Percentiles rank a stretch among this genome's conserved stretches.
phyloP scores from a whole-genome alignment of 2,329 filamentous ascomycete genomes.

The Hymenoscyphus fructigenus region DNA sequence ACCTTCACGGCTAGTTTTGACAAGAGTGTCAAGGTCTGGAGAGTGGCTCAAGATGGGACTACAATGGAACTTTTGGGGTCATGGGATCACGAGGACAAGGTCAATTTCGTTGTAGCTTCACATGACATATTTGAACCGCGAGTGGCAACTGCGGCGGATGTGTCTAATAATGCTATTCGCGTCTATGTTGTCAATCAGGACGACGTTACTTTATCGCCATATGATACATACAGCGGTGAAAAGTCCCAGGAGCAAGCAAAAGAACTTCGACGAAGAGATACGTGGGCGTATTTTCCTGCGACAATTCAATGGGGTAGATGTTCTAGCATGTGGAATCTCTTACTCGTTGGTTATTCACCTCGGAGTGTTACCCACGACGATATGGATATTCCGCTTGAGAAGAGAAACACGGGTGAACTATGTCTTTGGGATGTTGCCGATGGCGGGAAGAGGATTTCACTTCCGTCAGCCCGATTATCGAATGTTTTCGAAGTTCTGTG shows the following conservation, averaged over 20 bases:
- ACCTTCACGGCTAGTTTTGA: slow-evolving; percentile 64
- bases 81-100: slow-evolving; percentile 57
- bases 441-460: slow-evolving; percentile 41
- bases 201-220: slow-evolving; percentile 37
- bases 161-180: slow-evolving; percentile 52
- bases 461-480: slow-evolving; percentile 52
- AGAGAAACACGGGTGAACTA: slow-evolving; percentile 57
- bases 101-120: slow-evolving; percentile 62
- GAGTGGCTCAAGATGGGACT: slow-evolving; percentile 40
- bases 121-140: slow-evolving; percentile 38
- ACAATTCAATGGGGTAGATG: slow-evolving; percentile 61
- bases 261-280: slow-evolving; percentile 31
- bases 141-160: slow-evolving; percentile 61
- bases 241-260: slow-evolving; percentile 26
- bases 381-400: slow-evolving; percentile 55
- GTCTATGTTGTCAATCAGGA: slow-evolving; percentile 50
- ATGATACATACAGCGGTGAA: slow-evolving; percentile 32
- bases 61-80: slow-evolving; percentile 48
- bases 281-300: slow-evolving; percentile 63
- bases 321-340: slow-evolving; percentile 46
- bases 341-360: slow-evolving; percentile 64
- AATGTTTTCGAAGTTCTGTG: slow-evolving; percentile 66
- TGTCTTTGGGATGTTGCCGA: slow-evolving; percentile 55
- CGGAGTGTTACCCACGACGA: slow-evolving; percentile 54
- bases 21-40: slow-evolving; percentile 60